Conservation (phyloP, 768 basidiomycete species). For the Psilocybe subaeruginosa region DNA sequence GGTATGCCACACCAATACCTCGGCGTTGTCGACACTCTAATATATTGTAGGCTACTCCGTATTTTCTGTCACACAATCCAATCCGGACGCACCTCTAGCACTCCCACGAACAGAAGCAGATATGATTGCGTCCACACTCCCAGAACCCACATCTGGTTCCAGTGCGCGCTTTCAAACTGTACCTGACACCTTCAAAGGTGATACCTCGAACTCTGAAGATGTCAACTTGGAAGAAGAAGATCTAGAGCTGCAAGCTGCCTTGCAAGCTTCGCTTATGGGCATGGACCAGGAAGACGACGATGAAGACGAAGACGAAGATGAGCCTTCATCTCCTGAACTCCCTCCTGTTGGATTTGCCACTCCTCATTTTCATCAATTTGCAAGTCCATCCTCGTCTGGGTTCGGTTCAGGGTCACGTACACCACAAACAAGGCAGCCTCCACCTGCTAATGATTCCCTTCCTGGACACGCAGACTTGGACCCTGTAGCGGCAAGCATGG, state of each 20-base stretch:
- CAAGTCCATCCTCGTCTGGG: constrained; percentile 2
- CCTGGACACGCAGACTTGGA: constrained; percentile 42
- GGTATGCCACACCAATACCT: constrained; percentile 42
- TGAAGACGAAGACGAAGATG: constrained; percentile 3
- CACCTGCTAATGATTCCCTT: background rate
- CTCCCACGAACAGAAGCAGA: constrained; percentile 75
- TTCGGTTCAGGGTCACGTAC: constrained; percentile 20
- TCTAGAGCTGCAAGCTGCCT: constrained; percentile 82
- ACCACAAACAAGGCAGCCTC: background rate
- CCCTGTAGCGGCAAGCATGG: constrained; percentile 69
- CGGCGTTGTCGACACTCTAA: background rate
- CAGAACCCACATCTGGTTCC: constrained; percentile 49
- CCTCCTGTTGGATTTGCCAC: background rate
- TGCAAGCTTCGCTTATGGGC: constrained; percentile 75
- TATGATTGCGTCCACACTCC: constrained; percentile 64
- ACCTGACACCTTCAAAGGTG: background rate
- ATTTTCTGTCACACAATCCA: constrained; percentile 71
- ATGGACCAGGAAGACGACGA: constrained; percentile 11
- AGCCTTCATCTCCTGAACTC: background rate
- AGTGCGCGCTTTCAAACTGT: background rate
- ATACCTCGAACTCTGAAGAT: constrained; percentile 10
- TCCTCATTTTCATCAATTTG: background rate
- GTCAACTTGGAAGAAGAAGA: constrained; percentile 80
- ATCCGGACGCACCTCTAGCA: constrained; percentile 54
- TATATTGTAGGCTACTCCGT: constrained; percentile 69